These are phyloP conservation scores for Heterobasidion annosum DNA, from an alignment of 1,284 basidiomycete genomes.

Conservation along the genomic window DNA sequence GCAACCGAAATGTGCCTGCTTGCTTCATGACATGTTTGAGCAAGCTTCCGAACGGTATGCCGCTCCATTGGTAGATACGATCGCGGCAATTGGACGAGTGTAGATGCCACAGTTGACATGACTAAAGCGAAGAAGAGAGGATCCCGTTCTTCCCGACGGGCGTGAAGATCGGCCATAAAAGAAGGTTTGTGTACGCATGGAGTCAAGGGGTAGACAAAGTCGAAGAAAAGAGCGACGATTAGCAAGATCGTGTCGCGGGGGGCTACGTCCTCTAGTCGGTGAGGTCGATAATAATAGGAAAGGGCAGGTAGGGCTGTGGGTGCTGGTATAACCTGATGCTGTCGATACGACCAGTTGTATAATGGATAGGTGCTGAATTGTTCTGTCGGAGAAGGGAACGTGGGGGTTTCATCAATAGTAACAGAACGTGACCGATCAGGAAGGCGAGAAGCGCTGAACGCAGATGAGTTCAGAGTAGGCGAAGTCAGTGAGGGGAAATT, in stretches of 20 bases:
- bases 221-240: constrained; percentile 80
- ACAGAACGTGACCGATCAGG: constrained; percentile 12
- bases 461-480: constrained; percentile 25
- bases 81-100: constrained; percentile 74
- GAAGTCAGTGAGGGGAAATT: constrained; percentile 37
- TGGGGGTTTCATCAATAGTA: constrained; percentile 30
- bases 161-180: constrained; percentile 77
- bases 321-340: constrained; percentile 41
- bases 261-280: constrained; percentile 66
- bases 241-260: constrained; percentile 69
- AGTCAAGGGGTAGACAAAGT: constrained; percentile 81
- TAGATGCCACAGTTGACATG: constrained; percentile 77
- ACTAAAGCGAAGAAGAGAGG: constrained; percentile 84
- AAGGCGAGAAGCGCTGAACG: constrained; percentile 23
- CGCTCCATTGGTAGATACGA: constrained; percentile 79
- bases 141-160: constrained; percentile 69
- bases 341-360: constrained; percentile 65
- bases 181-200: constrained; percentile 79
- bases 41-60: constrained; percentile 66
- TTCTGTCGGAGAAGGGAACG: constrained; percentile 36
- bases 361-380: constrained; percentile 54
- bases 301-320: constrained; percentile 55
- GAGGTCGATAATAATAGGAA: constrained; percentile 59
- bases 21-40: constrained; percentile 72
- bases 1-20: constrained; percentile 71